Conservation (phyloP, 495 filamentous ascomycete species). For the Neurospora sp. region DNA sequence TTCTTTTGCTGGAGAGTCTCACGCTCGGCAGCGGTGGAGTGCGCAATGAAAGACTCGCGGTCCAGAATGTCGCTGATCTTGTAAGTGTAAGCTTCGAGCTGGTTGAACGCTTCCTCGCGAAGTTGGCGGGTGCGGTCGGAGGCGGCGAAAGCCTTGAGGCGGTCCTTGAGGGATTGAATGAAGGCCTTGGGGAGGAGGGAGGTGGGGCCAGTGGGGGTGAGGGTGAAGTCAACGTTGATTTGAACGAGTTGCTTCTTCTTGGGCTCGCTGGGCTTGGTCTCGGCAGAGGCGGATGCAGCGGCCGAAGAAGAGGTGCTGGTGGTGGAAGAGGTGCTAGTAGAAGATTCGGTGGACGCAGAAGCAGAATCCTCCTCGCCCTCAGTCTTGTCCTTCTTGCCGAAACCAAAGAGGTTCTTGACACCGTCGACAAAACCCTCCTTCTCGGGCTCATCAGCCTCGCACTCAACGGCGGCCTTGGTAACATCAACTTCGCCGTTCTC, state of each 20-base stretch:
- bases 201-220: conserved; percentile 52
- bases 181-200: conserved; percentile 45
- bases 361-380: conserved; percentile 35
- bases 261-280: conserved; percentile 24
- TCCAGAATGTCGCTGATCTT: conserved; percentile 70
- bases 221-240: conserved; percentile 57
- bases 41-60: conserved; percentile 60
- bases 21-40: conserved; percentile 55
- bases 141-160: conserved; percentile 68
- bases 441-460: conserved; percentile 57
- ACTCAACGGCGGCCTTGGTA: conserved; percentile 65
- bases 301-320: conserved; percentile 38
- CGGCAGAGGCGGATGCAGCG: conserved; percentile 30
- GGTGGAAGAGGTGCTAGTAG: conserved; percentile 27
- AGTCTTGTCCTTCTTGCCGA: conserved; percentile 76
- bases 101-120: conserved; percentile 84
- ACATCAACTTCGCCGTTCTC: conserved; percentile 80
- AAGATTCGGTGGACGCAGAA: conserved; percentile 24
- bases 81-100: conserved; percentile 91
- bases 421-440: conserved; percentile 80
- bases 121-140: conserved; percentile 68
- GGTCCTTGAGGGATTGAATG: conserved; percentile 54
- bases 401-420: conserved; percentile 90
- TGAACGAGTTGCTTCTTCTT: conserved; percentile 59
- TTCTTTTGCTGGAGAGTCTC: conserved; percentile 51